Base-by-base conservation (phyloP, 164 flowering plant genomes). In the Warburgia ugandensis region DNA sequence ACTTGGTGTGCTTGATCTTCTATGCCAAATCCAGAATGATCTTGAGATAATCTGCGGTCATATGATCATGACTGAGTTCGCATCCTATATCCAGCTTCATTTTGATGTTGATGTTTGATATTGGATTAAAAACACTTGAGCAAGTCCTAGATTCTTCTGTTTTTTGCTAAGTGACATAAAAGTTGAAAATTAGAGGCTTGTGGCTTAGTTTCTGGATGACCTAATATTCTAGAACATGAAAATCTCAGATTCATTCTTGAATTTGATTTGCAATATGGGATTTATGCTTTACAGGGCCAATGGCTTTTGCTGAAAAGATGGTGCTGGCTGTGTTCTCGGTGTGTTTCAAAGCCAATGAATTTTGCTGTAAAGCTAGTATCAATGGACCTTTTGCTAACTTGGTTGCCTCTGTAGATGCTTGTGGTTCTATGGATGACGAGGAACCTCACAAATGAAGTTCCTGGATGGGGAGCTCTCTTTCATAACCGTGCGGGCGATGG, bases 221-320 rank as follows among this genome's bases (percentile, higher is more conserved):
- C 19, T 3, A 38, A 38, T 3, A n/a, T 38, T 38, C 20, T 14
- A 8, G 5, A 48, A 11, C 11, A 48, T 17, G 52, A 30, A 37
- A 1, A 17, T 43, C 32, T 4, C 26, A 21, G 14, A 29, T 16
- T n/a, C 9, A 5, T 48, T 29, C 9, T 30, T 17, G 6, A 22
- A 3, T 32, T 32, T 33, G 11, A 33, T 8, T 50, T 47, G 2
- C 8, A n/a, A n/a, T n/a, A n/a, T n/a, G n/a, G n/a, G n/a, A n/a
- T 44, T 1, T n/a, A 5, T 56, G 45, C 19, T 29, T 2, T 2
- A 52, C 72, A 88, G 95, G 97, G 59, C 96, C 97, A 28, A 77
- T 83, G 94, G 60, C 89, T n/a, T 86, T 83, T 64, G 97, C 89
- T 13, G 97, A 91, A 44, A 91, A 86, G 73, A 79, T 77, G 85